Conservation (phyloP, 495 filamentous ascomycete genomes). For the Durotheca rogersii region DNA sequence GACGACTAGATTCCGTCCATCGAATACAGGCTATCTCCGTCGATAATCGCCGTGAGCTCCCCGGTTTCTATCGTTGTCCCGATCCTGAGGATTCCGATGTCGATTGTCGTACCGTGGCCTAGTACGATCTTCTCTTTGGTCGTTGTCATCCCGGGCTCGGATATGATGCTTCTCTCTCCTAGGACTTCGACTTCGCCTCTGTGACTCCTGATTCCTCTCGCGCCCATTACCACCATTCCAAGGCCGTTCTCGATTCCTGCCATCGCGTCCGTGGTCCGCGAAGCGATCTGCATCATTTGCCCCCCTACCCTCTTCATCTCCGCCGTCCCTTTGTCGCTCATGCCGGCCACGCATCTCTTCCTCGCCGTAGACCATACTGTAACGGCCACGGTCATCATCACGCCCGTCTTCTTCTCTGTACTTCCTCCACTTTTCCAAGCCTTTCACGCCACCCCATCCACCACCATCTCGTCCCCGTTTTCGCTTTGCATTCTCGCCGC, state of each 20-base stretch:
- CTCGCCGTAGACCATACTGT: constrained; percentile 83
- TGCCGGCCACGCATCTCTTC: constrained; percentile 58
- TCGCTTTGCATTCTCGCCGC: constrained; percentile 81
- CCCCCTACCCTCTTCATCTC: constrained; percentile 16
- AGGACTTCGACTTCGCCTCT: constrained; percentile 44
- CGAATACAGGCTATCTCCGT: constrained; percentile 21
- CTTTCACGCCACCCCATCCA: constrained; percentile 85
- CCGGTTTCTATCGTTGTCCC: constrained; percentile 32
- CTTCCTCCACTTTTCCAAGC: constrained; percentile 85
- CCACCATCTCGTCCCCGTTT: constrained; percentile 75
- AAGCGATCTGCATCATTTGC: constrained; percentile 16
- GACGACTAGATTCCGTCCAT: too few species aligned
- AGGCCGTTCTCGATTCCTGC: constrained; percentile 8
- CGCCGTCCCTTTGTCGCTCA: constrained; percentile 31
- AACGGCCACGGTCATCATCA: constrained; percentile 51
- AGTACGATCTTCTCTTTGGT: constrained; percentile 14
- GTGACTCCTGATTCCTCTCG: constrained; percentile 11
- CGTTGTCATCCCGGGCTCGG: constrained; percentile 16
- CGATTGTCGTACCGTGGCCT: constrained; percentile 14
- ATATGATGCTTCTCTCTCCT: constrained; percentile 29
- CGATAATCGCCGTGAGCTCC: constrained; percentile 15
- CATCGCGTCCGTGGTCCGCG: constrained; percentile 17
- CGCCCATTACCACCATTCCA: constrained; percentile 6
- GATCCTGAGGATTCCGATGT: constrained; percentile 24
- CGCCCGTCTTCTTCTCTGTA: constrained; percentile 71